A percentile compares a stretch with the other conserved stretches of the same genome.
Conservation (phyloP, 768 basidiomycete species). For the Dioszegia aurantiaca region DNA sequence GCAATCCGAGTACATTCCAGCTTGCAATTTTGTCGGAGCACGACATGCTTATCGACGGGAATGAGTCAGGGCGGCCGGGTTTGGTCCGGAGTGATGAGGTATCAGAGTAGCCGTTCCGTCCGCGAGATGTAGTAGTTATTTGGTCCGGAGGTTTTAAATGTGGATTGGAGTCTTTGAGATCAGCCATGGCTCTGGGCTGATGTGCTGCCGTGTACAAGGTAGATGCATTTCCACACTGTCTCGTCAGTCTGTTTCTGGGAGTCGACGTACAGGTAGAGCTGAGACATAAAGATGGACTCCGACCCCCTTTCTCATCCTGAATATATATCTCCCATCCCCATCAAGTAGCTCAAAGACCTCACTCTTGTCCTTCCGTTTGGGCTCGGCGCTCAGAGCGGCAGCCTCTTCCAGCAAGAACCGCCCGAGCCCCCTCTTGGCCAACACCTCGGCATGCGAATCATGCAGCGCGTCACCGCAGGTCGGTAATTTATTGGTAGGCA, state of each 20-base stretch:
- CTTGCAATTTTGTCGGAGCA: slow-evolving; percentile 92
- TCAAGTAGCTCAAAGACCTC: slow-evolving; percentile 18
- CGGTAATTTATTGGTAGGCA: slow-evolving; percentile 65
- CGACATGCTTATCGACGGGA: slow-evolving; percentile 77
- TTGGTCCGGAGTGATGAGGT: slow-evolving; percentile 83
- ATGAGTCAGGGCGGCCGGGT: slow-evolving; percentile 86
- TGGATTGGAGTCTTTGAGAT: slow-evolving; percentile 31
- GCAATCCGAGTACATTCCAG: slow-evolving; percentile 80
- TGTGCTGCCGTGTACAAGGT: slow-evolving; percentile 69
- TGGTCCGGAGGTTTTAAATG: not conserved
- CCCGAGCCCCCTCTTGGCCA: slow-evolving; percentile 75
- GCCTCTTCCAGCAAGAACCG: slow-evolving; percentile 79
- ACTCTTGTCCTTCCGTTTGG: slow-evolving; percentile 9
- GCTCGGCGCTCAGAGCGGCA: not conserved
- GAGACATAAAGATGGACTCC: slow-evolving; percentile 72
- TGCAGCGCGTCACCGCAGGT: slow-evolving; percentile 73
- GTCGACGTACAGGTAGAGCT: slow-evolving; percentile 60
- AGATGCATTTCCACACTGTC: slow-evolving; percentile 82
- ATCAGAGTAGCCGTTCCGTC: slow-evolving; percentile 73
- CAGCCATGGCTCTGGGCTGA: slow-evolving; percentile 73
- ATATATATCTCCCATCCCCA: slow-evolving; percentile 18
- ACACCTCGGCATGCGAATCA: slow-evolving; percentile 86
- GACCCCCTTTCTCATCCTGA: slow-evolving; percentile 56
- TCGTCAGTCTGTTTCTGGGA: slow-evolving; percentile 12
- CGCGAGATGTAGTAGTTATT: slow-evolving; percentile 55